Base-by-base conservation (phyloP, 495 filamentous ascomycete species). In the Podospora appendiculata region DNA sequence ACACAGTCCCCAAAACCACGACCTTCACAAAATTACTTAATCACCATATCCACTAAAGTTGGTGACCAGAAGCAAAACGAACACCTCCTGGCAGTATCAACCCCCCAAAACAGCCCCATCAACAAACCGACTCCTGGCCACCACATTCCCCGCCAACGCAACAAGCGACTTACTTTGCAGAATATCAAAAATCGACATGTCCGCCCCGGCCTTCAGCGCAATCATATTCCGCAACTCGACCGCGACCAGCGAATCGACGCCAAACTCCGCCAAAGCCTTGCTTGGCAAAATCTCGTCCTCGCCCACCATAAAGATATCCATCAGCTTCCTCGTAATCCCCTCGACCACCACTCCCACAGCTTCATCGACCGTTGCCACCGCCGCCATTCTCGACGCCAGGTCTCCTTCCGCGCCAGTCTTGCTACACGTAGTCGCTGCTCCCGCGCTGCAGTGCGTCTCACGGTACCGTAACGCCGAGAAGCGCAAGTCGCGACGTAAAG, bases 161-260 rank as follows among this genome's bases (percentile, higher is more conserved):
- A 41, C 44, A 35, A 75, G 25, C 8, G 63, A 68, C 1, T 55
- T 4, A 45, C 61, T 69, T 47, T 73, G 67, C 61, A 77, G 58
- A 40, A 75, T 71, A 14, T 68, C 63, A 42, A 75, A 74, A 44
- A 74, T 69, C 2, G 68, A 70, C 41, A 72, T 41, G 14, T 74
- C 68, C 1, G 62, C 64, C 0, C 54, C 67, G 10, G 58, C 62
- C 51, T 63, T 61, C 18, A 60, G 34, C 0, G 61, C 55, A 4
- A 78, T 46, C 68, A 68, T 76, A 42, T 72, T 73, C 34, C 74
- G 56, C 39, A 79, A 56, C 50, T 81, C 77, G 3, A 72, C 70
- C 2, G 71, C 75, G 11, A 78, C 61, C 41, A 80, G 64, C 8
- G 64, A 71, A 50, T 81, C 76, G 32, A 79, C 60, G 3, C 76